A percentile compares a stretch with the other conserved stretches of the same genome.
Conservation (phyloP, 345 rosid genomes). For the Eucalyptus curtisii region DNA sequence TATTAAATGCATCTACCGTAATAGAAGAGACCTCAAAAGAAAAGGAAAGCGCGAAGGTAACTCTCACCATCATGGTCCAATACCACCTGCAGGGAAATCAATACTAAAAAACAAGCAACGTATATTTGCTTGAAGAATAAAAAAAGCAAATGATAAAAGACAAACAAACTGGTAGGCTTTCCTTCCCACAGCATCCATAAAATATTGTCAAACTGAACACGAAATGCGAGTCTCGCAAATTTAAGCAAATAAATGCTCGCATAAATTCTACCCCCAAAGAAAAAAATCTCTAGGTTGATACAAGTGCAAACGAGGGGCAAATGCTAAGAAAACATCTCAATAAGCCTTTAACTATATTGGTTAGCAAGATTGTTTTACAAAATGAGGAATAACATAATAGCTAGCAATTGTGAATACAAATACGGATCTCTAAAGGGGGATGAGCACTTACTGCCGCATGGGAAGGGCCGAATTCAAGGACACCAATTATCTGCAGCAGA, state of each 20-base stretch:
- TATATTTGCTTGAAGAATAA: too few relatives aligned
- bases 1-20: too few relatives aligned
- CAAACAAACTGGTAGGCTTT: too few relatives aligned
- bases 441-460: constrained; percentile 2
- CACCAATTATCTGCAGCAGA: constrained; percentile 70
- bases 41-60: too few relatives aligned
- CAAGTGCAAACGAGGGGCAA: neutral
- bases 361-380: neutral
- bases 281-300: neutral
- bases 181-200: neutral
- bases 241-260: neutral
- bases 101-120: too few relatives aligned
- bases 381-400: neutral
- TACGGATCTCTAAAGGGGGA: too few relatives aligned
- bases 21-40: too few relatives aligned
- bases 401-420: neutral
- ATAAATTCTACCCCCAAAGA: neutral
- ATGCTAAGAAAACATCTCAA: neutral
- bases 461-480: constrained; percentile 74
- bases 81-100: too few relatives aligned
- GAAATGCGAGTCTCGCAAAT: neutral
- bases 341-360: neutral
- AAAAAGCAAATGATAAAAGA: too few relatives aligned
- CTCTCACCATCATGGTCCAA: too few relatives aligned
- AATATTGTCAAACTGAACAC: neutral